Percentiles rank a stretch among this genome's conserved stretches.
These are phyloP conservation scores for Gomphus bonarii DNA, from an alignment of 1,284 basidiomycete genomes.

Conservation along the genomic window DNA sequence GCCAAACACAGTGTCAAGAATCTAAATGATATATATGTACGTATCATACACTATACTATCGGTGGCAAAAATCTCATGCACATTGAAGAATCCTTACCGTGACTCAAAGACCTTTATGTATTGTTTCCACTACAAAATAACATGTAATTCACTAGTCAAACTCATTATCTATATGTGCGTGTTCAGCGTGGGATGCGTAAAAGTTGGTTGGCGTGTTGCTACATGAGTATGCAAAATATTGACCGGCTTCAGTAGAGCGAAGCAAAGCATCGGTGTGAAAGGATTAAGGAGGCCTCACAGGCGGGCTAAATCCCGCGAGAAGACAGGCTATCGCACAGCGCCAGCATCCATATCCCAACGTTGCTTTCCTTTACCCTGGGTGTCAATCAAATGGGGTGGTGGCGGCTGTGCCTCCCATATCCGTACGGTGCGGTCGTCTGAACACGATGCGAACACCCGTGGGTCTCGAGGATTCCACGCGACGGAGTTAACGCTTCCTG, in stretches of 20 bases:
- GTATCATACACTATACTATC: too few relatives aligned
- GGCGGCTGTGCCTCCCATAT: constrained; percentile 67
- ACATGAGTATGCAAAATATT: background rate
- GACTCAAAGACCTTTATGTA: background rate
- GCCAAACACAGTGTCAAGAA: too few relatives aligned
- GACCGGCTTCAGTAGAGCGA: background rate
- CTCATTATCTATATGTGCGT: background rate
- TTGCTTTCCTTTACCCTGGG: constrained; percentile 7
- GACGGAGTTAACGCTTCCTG: constrained; percentile 88
- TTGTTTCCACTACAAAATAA: background rate
- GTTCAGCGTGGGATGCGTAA: background rate
- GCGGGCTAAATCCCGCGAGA: background rate
- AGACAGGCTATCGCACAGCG: constrained; percentile 1
- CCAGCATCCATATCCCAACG: constrained; percentile 7
- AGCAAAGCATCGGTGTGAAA: background rate
- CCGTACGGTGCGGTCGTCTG: constrained; percentile 77
- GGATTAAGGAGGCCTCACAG: background rate
- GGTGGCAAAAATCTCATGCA: too few relatives aligned
- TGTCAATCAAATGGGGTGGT: background rate
- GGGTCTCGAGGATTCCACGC: constrained; percentile 89
- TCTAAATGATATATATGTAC: too few relatives aligned
- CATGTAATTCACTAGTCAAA: background rate
- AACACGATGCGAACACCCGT: constrained; percentile 89
- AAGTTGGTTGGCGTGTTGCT: background rate
- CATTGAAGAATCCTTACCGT: too few relatives aligned